phyloP scores from a whole-genome alignment of 805 yeast species.

The Spathaspora gorwiae region DNA sequence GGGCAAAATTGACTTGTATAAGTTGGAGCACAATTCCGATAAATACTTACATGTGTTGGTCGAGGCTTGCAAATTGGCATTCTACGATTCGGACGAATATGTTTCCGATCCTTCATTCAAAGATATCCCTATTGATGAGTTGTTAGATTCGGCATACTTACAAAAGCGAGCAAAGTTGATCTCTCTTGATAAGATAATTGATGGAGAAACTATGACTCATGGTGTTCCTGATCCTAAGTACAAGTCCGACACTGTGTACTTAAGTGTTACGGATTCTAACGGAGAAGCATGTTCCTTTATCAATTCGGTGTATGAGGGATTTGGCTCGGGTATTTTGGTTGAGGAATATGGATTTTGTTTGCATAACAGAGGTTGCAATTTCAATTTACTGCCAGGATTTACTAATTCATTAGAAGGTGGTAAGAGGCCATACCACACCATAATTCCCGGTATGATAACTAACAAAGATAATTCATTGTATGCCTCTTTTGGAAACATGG shows the following conservation, averaged over 20 bases:
- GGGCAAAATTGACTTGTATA: constrained; percentile 38
- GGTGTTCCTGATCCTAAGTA: constrained; percentile 56
- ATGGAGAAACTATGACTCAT: constrained; percentile 38
- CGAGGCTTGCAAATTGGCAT: constrained; percentile 68
- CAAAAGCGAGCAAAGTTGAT: constrained; percentile 46
- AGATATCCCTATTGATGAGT: constrained; percentile 31
- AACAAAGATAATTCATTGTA: constrained; percentile 41
- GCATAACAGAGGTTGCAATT: constrained; percentile 76
- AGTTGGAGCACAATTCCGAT: constrained; percentile 58
- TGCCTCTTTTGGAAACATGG: constrained; percentile 80
- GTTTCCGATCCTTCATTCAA: constrained; percentile 57
- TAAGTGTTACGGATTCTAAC: constrained; percentile 56
- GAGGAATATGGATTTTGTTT: constrained; percentile 61
- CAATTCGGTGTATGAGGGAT: constrained; percentile 64
- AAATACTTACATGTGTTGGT: constrained; percentile 67
- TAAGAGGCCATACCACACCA: constrained; percentile 78
- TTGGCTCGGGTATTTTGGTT: constrained; percentile 70
- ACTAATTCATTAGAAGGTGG: constrained; percentile 62
- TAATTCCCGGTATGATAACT: constrained; percentile 79
- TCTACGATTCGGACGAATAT: constrained; percentile 70
- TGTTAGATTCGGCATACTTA: constrained; percentile 49
- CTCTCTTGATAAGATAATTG: constrained; percentile 32
- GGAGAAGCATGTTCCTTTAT: constrained; percentile 84
- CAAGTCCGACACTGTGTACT: constrained; percentile 69
- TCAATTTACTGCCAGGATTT: constrained; percentile 53